Conservation (phyloP, 2,329 filamentous ascomycete species). For the Sarocladium brachiariae region DNA sequence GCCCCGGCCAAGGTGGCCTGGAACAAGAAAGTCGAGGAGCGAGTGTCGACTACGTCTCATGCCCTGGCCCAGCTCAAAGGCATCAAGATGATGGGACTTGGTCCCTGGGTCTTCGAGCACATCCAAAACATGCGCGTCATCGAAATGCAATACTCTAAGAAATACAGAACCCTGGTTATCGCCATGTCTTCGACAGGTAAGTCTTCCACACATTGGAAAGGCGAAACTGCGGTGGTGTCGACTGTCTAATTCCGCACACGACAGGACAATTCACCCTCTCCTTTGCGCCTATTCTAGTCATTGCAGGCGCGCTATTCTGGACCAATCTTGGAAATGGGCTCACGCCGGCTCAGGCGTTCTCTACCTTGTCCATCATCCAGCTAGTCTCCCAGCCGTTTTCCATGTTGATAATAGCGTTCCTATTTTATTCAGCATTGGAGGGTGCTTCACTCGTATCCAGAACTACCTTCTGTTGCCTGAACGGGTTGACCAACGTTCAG, state of each 20-base stretch:
- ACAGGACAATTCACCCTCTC: neutral
- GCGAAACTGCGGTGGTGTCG: neutral
- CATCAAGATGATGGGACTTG: slow-evolving; percentile 29
- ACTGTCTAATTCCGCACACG: neutral
- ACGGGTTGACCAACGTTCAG: slow-evolving; percentile 15
- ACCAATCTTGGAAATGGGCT: slow-evolving; percentile 10
- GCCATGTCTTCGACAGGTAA: slow-evolving; percentile 10
- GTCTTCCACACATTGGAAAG: neutral
- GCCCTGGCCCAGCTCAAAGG: slow-evolving; percentile 27
- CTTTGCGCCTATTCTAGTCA: slow-evolving; percentile 13
- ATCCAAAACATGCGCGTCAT: slow-evolving; percentile 13
- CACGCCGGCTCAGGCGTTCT: slow-evolving; percentile 11
- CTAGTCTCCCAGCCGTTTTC: slow-evolving; percentile 12
- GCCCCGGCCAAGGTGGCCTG: slow-evolving; percentile 30
- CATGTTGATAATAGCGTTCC: slow-evolving; percentile 9
- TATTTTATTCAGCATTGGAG: slow-evolving; percentile 6
- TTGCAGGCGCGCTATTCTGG: slow-evolving; percentile 13
- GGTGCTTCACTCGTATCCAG: slow-evolving; percentile 14
- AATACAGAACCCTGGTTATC: slow-evolving; percentile 10
- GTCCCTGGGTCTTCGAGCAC: slow-evolving; percentile 7
- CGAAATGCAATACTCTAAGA: slow-evolving; percentile 14
- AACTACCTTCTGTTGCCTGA: slow-evolving; percentile 12
- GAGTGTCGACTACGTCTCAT: slow-evolving; percentile 22
- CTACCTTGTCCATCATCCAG: slow-evolving; percentile 13
- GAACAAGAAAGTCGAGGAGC: slow-evolving; percentile 23